Evolutionary conservation across 2,329 filamentous ascomycete species (phyloP).

Genomic region (Ophiocordyceps camponoti-leonardi): DNA sequence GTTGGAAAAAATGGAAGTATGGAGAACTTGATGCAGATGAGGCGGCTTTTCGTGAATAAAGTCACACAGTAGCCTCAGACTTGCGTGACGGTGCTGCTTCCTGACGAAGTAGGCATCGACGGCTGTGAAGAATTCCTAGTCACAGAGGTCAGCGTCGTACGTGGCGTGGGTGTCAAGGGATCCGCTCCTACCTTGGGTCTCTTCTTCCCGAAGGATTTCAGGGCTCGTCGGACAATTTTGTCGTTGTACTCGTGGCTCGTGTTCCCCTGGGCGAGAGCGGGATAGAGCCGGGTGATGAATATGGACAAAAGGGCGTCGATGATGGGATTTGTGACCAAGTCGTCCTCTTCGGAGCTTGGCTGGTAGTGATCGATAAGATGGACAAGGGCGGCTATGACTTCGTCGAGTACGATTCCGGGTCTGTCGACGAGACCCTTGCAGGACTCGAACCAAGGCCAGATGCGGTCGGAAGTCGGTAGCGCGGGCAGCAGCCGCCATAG

Average conservation of each 20-base stretch:
- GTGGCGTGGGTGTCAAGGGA: neutral
- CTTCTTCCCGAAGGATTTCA: slow-evolving; percentile 47
- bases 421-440: slow-evolving; percentile 21
- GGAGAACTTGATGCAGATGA: slow-evolving; percentile 55
- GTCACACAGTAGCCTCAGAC: slow-evolving; percentile 49
- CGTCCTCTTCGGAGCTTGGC: slow-evolving; percentile 18
- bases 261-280: slow-evolving; percentile 18
- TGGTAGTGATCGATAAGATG: slow-evolving; percentile 44
- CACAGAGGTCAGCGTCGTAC: neutral
- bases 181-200: slow-evolving; percentile 34
- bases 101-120: slow-evolving; percentile 50
- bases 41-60: slow-evolving; percentile 65
- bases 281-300: slow-evolving; percentile 35
- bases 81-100: slow-evolving; percentile 43
- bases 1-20: slow-evolving; percentile 55
- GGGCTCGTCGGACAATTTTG: slow-evolving; percentile 29
- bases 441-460: slow-evolving; percentile 58
- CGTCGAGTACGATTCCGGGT: slow-evolving; percentile 41
- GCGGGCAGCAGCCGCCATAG: slow-evolving; percentile 46
- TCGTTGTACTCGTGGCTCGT: slow-evolving; percentile 26
- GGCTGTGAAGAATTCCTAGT: slow-evolving; percentile 44
- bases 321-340: slow-evolving; percentile 29
- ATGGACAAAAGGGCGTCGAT: slow-evolving; percentile 36
- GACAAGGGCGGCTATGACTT: slow-evolving; percentile 47
- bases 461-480: slow-evolving; percentile 42